A percentile compares a stretch with the other conserved stretches of the same genome.
Conservation (phyloP, 805 yeast genomes). For the Saturnispora silvae region DNA sequence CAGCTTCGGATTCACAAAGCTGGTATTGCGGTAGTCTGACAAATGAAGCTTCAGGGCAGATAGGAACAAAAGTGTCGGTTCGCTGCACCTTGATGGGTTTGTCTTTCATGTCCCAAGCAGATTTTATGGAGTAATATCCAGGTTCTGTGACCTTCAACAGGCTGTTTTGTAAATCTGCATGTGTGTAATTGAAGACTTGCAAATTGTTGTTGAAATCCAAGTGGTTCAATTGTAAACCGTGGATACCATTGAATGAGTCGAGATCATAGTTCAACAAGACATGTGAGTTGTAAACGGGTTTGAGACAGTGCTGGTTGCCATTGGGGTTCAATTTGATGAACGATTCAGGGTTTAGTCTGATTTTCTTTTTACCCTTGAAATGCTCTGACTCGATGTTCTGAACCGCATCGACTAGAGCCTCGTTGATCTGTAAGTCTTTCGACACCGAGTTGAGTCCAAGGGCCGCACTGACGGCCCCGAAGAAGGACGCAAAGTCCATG, state of each 20-base stretch:
- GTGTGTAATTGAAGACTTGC: conserved; percentile 42
- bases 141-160: conserved; percentile 34
- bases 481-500: conserved; percentile 34
- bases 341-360: conserved; percentile 84
- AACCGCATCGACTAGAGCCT: conserved; percentile 27
- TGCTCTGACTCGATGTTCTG: conserved; percentile 43
- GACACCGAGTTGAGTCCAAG: conserved; percentile 28
- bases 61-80: conserved; percentile 54
- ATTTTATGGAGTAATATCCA: conserved; percentile 65
- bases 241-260: conserved; percentile 70
- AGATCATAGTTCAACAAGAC: conserved; percentile 60
- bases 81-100: conserved; percentile 50
- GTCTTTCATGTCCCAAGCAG: conserved; percentile 49
- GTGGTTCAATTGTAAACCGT: conserved; percentile 52
- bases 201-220: conserved; percentile 44
- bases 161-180: conserved; percentile 16
- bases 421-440: conserved; percentile 25
- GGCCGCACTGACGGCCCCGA: too few relatives aligned
- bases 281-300: conserved; percentile 23
- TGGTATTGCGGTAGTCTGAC: neutral
- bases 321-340: conserved; percentile 77
- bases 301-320: conserved; percentile 53
- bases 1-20: too few relatives aligned
- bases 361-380: conserved; percentile 76
- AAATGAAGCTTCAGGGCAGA: conserved; percentile 68